These are phyloP conservation scores for Xylaria sp. DNA, from an alignment of 2,329 filamentous ascomycete genomes.

Conservation along the genomic window DNA sequence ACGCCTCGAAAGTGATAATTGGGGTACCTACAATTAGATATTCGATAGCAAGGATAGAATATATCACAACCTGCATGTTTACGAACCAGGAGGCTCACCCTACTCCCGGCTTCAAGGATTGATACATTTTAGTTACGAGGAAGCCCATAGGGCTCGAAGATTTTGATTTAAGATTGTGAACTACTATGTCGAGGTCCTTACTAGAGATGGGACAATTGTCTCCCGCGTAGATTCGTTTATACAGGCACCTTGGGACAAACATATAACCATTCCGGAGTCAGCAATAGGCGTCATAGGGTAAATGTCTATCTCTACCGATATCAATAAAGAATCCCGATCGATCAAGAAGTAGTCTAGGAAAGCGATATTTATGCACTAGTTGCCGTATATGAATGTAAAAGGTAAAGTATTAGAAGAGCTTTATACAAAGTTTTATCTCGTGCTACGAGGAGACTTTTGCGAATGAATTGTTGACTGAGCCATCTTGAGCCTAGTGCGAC, in stretches of 20 bases:
- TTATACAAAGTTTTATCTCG: constrained; percentile 44
- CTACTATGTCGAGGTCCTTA: neutral
- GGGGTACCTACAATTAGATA: neutral
- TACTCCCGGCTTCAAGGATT: neutral
- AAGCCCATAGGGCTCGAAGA: neutral
- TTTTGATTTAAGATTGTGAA: no score
- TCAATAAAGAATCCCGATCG: neutral
- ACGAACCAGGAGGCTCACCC: neutral
- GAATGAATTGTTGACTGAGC: constrained; percentile 25
- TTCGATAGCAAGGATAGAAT: neutral
- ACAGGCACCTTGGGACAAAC: neutral
- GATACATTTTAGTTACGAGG: neutral
- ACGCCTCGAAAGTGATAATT: neutral
- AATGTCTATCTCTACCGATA: neutral
- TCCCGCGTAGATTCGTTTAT: neutral
- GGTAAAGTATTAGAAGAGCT: constrained; percentile 48
- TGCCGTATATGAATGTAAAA: constrained; percentile 41
- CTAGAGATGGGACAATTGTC: neutral
- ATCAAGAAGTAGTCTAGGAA: neutral
- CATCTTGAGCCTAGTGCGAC: constrained; percentile 29
- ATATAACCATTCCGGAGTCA: neutral
- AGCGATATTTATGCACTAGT: constrained; percentile 19
- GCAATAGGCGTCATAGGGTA: neutral
- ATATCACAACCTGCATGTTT: neutral
- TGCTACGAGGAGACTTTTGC: constrained; percentile 20